These are phyloP conservation scores for Lentinula detonsa DNA, from an alignment of 768 basidiomycete species.

Conservation along the genomic window DNA sequence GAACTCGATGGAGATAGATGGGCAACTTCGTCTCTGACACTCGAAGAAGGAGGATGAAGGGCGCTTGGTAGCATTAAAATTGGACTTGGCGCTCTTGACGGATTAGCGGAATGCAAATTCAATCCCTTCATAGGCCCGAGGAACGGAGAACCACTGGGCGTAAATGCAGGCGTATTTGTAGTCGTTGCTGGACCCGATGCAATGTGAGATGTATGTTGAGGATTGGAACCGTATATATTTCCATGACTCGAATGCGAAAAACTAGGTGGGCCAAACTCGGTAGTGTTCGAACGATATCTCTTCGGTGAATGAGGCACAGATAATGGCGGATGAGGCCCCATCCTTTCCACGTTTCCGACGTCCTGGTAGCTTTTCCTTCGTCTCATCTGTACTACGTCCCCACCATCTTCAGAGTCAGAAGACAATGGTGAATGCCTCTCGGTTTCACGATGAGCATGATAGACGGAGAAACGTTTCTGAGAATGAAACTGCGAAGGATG, in stretches of 20 bases:
- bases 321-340: constrained; percentile 12
- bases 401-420: constrained; percentile 17
- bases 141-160: constrained; percentile 77
- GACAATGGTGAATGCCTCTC: constrained; percentile 27
- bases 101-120: constrained; percentile 65
- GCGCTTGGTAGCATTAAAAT: constrained; percentile 20
- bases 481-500: constrained; percentile 19
- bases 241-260: constrained; percentile 12
- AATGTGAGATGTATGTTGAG: constrained; percentile 9
- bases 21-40: not conserved
- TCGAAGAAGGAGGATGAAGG: not conserved
- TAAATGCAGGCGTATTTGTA: constrained; percentile 31
- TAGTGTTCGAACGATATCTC: not conserved
- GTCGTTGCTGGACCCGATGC: constrained; percentile 10
- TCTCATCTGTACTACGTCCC: constrained; percentile 2
- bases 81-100: constrained; percentile 69
- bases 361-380: not conserved
- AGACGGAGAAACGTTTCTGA: constrained; percentile 21
- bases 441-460: not conserved
- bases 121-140: constrained; percentile 71
- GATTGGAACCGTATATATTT: constrained; percentile 14
- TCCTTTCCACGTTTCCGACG: not conserved
- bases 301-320: not conserved
- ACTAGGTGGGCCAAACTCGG: not conserved
- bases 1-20: constrained; percentile 32